Evolutionary conservation across 1,139 yeast genomes (phyloP).

Genomic region (Yarrowia galli): DNA sequence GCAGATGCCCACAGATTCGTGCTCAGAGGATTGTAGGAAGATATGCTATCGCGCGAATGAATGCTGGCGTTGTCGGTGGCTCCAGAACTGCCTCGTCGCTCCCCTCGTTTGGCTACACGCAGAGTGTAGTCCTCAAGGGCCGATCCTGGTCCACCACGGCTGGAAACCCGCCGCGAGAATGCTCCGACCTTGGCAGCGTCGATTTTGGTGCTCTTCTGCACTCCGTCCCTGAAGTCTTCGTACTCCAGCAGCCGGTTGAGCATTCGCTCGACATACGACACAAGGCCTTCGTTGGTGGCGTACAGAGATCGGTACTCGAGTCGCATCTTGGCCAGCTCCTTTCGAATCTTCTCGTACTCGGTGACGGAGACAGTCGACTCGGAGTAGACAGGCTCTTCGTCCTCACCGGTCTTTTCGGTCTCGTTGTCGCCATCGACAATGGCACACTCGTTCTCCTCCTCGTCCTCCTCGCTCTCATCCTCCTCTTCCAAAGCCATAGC

Average conservation of each 20-base stretch:
- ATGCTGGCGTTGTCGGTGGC: slow-evolving; percentile 20
- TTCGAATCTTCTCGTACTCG: slow-evolving; percentile 25
- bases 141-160: slow-evolving; percentile 35
- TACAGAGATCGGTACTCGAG: slow-evolving; percentile 34
- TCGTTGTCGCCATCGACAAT: not conserved
- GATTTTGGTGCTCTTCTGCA: slow-evolving; percentile 29
- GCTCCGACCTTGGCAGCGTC: slow-evolving; percentile 30
- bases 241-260: slow-evolving; percentile 37
- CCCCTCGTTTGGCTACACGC: slow-evolving; percentile 30
- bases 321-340: slow-evolving; percentile 23
- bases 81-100: slow-evolving; percentile 12
- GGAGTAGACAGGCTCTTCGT: slow-evolving; percentile 4
- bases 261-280: slow-evolving; percentile 35
- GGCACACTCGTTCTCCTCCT: slow-evolving; percentile 12
- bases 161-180: slow-evolving; percentile 33
- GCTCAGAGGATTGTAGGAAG: slow-evolving; percentile 34
- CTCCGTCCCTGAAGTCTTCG: slow-evolving; percentile 37
- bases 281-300: slow-evolving; percentile 36
- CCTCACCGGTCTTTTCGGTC: not conserved
- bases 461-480: slow-evolving; percentile 33
- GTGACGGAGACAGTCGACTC: slow-evolving; percentile 21
- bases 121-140: slow-evolving; percentile 22
- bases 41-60: slow-evolving; percentile 18
- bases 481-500: slow-evolving; percentile 31
- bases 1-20: slow-evolving; percentile 35